Evolutionary conservation across 371 early-diverging fungal genomes (phyloP).

Genomic region (Mortierella sp.): DNA sequence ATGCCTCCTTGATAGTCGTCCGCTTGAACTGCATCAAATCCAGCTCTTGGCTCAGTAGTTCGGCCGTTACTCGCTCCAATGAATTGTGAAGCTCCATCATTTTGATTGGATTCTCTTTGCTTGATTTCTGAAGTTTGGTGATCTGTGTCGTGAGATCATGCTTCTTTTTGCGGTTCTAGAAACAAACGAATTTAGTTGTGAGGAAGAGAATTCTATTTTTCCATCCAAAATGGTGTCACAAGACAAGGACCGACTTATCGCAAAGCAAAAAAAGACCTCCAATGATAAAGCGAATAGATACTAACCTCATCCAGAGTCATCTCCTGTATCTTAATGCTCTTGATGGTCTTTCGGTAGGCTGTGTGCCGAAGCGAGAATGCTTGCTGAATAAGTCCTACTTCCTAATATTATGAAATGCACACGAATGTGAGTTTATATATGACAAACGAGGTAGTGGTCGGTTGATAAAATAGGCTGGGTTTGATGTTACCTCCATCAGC

Average conservation of each 20-base stretch:
- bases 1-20: constrained; percentile 38
- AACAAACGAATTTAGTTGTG: not conserved
- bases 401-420: constrained; percentile 13
- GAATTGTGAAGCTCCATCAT: constrained; percentile 51
- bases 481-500: constrained; percentile 47
- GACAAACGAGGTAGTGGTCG: too few species aligned
- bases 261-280: constrained; percentile 13
- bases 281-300: not conserved
- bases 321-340: constrained; percentile 42
- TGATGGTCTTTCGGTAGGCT: constrained; percentile 48
- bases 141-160: constrained; percentile 46
- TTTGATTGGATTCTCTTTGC: constrained; percentile 56
- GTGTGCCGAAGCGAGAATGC: constrained; percentile 31
- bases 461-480: not conserved
- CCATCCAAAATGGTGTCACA: not conserved
- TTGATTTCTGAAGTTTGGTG: constrained; percentile 42
- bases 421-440: too few species aligned
- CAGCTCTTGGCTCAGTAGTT: constrained; percentile 41
- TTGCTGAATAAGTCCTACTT: constrained; percentile 51
- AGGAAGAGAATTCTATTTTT: not conserved
- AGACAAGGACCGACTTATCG: constrained; percentile 1
- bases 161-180: constrained; percentile 56
- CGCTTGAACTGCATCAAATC: constrained; percentile 48
- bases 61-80: constrained; percentile 45
- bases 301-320: constrained; percentile 50